phyloP scores from a whole-genome alignment of 2,329 filamentous ascomycete species.

The Cucurbitaria berberidis region DNA sequence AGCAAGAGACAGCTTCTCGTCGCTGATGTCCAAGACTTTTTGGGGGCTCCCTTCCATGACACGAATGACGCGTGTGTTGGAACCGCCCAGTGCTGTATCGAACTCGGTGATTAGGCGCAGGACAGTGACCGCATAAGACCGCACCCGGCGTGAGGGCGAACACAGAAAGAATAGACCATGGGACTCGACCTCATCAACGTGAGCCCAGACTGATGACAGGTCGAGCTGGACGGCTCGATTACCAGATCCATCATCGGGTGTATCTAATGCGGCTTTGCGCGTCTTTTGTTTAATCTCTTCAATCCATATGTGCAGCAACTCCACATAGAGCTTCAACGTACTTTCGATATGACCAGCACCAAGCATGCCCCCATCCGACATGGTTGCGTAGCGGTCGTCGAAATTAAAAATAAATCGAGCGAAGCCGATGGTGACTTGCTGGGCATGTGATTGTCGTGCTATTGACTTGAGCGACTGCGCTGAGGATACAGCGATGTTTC shows the following conservation, averaged over 20 bases:
- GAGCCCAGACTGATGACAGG: conserved; percentile 84
- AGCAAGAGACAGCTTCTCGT: conserved; percentile 87
- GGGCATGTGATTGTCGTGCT: conserved; percentile 87
- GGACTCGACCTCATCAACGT: conserved; percentile 96
- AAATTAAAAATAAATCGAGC: conserved; percentile 98
- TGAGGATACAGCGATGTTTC: conserved; percentile 89
- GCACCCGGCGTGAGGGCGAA: conserved; percentile 89
- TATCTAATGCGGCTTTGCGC: conserved; percentile 71
- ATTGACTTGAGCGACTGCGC: conserved; percentile 94
- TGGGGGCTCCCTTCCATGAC: conserved; percentile 90
- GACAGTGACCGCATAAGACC: conserved; percentile 90
- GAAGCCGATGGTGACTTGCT: conserved; percentile 96
- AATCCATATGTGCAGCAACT: conserved; percentile 95
- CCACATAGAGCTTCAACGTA: conserved; percentile 89
- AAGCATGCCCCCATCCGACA: conserved; percentile 97
- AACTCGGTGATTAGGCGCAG: conserved; percentile 92
- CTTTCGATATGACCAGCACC: conserved; percentile 94
- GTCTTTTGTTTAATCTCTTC: conserved; percentile 91
- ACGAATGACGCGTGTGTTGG: conserved; percentile 81
- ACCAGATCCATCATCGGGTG: conserved; percentile 67
- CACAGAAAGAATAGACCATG: conserved; percentile 97
- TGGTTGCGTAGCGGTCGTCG: conserved; percentile 94
- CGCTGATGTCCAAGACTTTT: conserved; percentile 88
- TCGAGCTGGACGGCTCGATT: conserved; percentile 80
- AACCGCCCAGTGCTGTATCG: conserved; percentile 83